Evolutionary conservation across 2,329 filamentous ascomycete genomes (phyloP), one percentile per base, ranked within the genome.

Genomic region (Westerdykella aurantiaca): DNA sequence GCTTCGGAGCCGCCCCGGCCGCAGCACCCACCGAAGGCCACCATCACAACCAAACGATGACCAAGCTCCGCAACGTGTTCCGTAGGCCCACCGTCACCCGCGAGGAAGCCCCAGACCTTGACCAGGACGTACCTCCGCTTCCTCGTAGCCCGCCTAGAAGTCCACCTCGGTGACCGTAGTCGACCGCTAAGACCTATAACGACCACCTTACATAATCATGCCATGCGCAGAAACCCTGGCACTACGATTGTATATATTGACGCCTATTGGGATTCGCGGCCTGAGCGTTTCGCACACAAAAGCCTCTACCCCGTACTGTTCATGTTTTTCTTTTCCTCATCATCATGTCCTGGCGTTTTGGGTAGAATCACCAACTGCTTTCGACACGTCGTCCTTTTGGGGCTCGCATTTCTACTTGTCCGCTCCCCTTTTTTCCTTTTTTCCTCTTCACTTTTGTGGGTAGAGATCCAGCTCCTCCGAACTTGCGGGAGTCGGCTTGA

Each of bases 241-340:
- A 46, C 56, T 37, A 59, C 51, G 54, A 56, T 42, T 61, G 58
- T 61, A 60, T 44, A 61, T 61, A 61, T 47, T 55, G 48, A 55
- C 44, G 46, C 49, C 50, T 46, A 47, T 18, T 45, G 47, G 51
- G 46, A 45, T 37, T 39, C 34, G 43, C 37, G 49, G 45, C 33
- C 33, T 35, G 7, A 9, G n/a, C 37, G 46, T 46, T 41, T 55
- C 41, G 48, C 52, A 52, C 53, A 58, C 51, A 56, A 56, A 54
- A 52, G 46, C 39, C 44, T 34, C 51, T 44, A 43, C 31, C 17
- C 17, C 33, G 3, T 9, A 29, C 25, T 12, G n/a, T 35, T 14
- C 2, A 35, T 13, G 33, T 35, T 35, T 46, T 48, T 37, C 6
- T 44, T 42, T 38, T 47, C 46, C 29, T 46, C 39, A 48, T 50